phyloP scores from a whole-genome alignment of 805 yeast species.

The Teunomyces panamensis region DNA sequence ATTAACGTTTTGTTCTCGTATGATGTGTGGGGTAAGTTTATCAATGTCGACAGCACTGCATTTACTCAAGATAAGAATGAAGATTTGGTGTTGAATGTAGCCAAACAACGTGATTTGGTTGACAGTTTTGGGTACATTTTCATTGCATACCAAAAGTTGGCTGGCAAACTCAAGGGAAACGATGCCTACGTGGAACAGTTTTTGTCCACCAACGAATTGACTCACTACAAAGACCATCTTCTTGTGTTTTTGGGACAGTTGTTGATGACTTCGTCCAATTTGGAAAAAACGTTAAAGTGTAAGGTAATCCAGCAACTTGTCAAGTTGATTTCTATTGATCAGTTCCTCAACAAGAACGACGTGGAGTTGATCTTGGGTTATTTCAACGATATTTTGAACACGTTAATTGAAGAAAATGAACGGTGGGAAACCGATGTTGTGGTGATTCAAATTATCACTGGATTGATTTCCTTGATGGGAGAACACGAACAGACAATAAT shows the following conservation, averaged over 20 bases:
- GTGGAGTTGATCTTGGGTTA: conserved; percentile 60
- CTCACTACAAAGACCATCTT: conserved; percentile 59
- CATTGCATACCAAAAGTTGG: conserved; percentile 35
- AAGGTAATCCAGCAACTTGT: conserved; percentile 64
- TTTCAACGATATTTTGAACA: conserved; percentile 54
- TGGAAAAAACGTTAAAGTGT: conserved; percentile 68
- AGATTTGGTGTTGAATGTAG: conserved; percentile 41
- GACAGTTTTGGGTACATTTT: conserved; percentile 61
- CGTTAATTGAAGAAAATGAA: conserved; percentile 36
- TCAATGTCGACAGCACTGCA: conserved; percentile 18
- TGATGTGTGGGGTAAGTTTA: conserved; percentile 42
- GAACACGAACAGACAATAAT: conserved; percentile 47
- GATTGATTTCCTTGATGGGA: conserved; percentile 49
- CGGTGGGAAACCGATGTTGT: conserved; percentile 45
- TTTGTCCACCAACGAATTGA: conserved; percentile 33
- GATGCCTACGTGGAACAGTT: conserved; percentile 14
- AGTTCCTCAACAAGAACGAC: conserved; percentile 54
- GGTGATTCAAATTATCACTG: conserved; percentile 50
- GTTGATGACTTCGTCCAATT: conserved; percentile 60
- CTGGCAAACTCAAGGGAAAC: conserved; percentile 22
- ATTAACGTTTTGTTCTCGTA: conserved; percentile 32
- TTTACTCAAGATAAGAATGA: conserved; percentile 11
- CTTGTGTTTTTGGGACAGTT: conserved; percentile 66
- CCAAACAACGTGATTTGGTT: conserved; percentile 58
- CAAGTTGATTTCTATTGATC: conserved; percentile 48